These are phyloP conservation scores for Nissolia schottii DNA, from an alignment of 306 rosid species.

Conservation along the genomic window DNA sequence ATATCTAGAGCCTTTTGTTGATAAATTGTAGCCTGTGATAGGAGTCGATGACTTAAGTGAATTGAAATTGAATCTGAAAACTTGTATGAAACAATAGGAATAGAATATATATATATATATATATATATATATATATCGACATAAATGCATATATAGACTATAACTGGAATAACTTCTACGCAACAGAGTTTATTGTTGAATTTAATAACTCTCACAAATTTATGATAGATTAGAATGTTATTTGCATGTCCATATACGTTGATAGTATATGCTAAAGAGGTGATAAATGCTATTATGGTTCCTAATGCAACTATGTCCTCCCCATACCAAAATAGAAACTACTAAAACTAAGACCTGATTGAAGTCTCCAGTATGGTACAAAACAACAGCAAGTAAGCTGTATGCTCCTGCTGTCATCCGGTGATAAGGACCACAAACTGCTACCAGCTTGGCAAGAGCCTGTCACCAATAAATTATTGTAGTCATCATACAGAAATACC, in stretches of 20 bases:
- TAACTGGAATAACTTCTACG: background rate
- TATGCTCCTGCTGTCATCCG: conserved; percentile 94
- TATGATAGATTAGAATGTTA: background rate
- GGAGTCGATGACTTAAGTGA: conserved; percentile 15
- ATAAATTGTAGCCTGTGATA: conserved; percentile 78
- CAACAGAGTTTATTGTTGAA: background rate
- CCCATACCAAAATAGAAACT: conserved; percentile 26
- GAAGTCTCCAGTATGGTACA: conserved; percentile 85
- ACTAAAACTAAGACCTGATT: conserved; percentile 56
- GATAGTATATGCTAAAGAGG: background rate
- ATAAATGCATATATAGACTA: background rate
- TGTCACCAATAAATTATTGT: conserved; percentile 30
- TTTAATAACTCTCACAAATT: background rate
- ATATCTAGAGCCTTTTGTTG: conserved; percentile 91
- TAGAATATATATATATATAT: background rate
- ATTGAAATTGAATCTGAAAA: conserved; percentile 9
- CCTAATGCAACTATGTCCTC: background rate
- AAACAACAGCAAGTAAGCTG: conserved; percentile 84
- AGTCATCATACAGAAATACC: background rate
- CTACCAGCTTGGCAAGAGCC: conserved; percentile 90
- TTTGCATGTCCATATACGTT: background rate
- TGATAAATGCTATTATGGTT: background rate
- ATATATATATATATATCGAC: background rate
- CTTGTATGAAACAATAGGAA: background rate
- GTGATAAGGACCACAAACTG: conserved; percentile 93